Conservation (phyloP, 2,329 filamentous ascomycete genomes). For the Diaporthe ampelina region DNA sequence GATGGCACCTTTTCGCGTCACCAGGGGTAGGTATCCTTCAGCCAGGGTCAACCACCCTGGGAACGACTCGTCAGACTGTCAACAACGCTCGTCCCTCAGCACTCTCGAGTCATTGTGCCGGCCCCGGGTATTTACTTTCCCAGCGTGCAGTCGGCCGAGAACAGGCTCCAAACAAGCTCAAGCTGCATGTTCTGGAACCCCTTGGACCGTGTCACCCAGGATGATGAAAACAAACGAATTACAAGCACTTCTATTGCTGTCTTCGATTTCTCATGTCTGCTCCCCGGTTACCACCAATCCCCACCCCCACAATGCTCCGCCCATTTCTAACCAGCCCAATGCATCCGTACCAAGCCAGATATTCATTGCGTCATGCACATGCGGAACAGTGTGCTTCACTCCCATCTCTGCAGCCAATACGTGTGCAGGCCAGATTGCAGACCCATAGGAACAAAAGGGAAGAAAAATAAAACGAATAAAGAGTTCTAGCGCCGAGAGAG, state of each 20-base stretch:
- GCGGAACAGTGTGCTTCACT: constrained; percentile 10
- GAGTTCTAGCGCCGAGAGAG: not conserved
- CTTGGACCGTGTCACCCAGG: too few relatives aligned
- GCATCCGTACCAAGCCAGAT: constrained; percentile 17
- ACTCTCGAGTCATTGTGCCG: constrained; percentile 1
- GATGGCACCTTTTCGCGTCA: accelerated
- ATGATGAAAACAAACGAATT: not conserved
- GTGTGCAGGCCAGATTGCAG: constrained; percentile 8
- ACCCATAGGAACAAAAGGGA: not conserved
- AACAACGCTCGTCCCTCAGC: not conserved
- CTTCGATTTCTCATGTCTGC: not conserved
- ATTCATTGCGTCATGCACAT: constrained; percentile 19
- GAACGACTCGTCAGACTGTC: not conserved
- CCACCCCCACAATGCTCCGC: not conserved
- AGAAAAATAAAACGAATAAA: not conserved
- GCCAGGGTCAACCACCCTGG: too few relatives aligned
- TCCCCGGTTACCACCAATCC: not conserved
- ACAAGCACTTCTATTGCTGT: constrained; percentile 26
- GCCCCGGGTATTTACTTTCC: not conserved
- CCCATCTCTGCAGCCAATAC: not conserved
- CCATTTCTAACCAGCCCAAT: constrained; percentile 8
- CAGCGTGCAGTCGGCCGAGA: not conserved
- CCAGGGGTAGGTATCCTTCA: not conserved
- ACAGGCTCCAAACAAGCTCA: not conserved
- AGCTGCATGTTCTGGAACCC: not conserved